Conservation (phyloP, 2,329 filamentous ascomycete species). For the Fusarium tjaetaba region DNA sequence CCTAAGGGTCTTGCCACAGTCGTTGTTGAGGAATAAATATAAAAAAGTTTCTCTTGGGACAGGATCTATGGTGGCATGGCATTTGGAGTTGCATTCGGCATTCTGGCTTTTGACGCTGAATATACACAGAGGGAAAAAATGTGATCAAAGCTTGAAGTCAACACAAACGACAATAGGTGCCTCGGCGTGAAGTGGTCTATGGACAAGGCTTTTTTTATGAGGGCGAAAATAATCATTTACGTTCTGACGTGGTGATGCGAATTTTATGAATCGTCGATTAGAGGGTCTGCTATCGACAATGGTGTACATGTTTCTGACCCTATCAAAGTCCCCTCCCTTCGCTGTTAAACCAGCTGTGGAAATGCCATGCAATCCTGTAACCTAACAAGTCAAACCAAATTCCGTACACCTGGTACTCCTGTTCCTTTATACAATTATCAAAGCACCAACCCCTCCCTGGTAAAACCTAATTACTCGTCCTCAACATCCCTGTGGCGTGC, state of each 20-base stretch:
- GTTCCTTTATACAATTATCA: conserved; percentile 49
- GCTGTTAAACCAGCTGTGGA: conserved; percentile 33
- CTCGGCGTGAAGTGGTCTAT: conserved; percentile 43
- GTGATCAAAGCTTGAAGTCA: conserved; percentile 48
- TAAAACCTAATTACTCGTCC: conserved; percentile 60
- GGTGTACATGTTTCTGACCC: conserved; percentile 40
- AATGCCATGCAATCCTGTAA: conserved; percentile 49
- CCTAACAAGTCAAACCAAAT: conserved; percentile 46
- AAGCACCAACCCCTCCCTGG: conserved; percentile 26
- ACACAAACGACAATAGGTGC: conserved; percentile 41
- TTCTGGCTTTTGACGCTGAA: conserved; percentile 56
- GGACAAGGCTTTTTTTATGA: conserved; percentile 34
- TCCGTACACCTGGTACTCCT: conserved; percentile 54
- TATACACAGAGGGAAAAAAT: conserved; percentile 51
- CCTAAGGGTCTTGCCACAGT: conserved; percentile 96
- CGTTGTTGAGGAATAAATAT: conserved; percentile 78
- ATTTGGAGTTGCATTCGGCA: conserved; percentile 59
- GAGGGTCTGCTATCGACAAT: conserved; percentile 42
- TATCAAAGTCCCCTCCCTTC: conserved; percentile 32
- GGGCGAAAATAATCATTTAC: conserved; percentile 39
- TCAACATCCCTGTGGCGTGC: conserved; percentile 72
- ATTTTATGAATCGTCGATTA: conserved; percentile 41
- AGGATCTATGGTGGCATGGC: conserved; percentile 57
- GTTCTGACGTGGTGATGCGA: conserved; percentile 37
- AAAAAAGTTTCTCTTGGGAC: conserved; percentile 53